Conservation (phyloP, 2,329 filamentous ascomycete genomes). For the Hysterium pulicare region DNA sequence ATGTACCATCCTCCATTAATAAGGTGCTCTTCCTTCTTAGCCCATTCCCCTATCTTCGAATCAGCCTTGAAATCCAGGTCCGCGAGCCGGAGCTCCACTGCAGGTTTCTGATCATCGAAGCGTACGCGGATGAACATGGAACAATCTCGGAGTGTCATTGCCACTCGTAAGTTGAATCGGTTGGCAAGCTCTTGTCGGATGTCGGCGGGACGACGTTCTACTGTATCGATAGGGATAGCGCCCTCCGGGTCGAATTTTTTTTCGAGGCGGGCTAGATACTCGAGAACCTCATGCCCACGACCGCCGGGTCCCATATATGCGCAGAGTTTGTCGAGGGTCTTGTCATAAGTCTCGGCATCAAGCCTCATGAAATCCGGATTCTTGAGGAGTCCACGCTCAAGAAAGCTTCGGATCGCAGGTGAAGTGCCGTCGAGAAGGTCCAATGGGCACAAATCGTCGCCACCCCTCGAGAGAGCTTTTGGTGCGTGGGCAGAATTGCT, state of each 20-base stretch:
- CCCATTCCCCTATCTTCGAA: constrained; percentile 42
- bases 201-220: constrained; percentile 1
- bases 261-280: constrained; percentile 37
- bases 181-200: constrained; percentile 3
- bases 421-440: constrained; percentile 29
- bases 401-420: constrained; percentile 14
- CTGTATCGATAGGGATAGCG: constrained; percentile 14
- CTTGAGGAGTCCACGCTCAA: constrained; percentile 11
- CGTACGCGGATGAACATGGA: constrained; percentile 40
- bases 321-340: constrained; percentile 6
- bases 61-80: constrained; percentile 47
- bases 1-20: constrained; percentile 41
- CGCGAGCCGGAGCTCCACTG: constrained; percentile 41
- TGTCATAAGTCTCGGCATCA: background rate
- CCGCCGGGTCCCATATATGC: constrained; percentile 26
- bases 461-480: background rate
- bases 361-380: constrained; percentile 1
- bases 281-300: constrained; percentile 35
- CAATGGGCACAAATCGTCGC: constrained; percentile 37
- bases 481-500: constrained; percentile 16
- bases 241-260: constrained; percentile 37
- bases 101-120: background rate
- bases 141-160: constrained; percentile 50
- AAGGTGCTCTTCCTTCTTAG: constrained; percentile 37
- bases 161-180: constrained; percentile 9